Conservation (phyloP, 108 stramenopile genomes). For the Cylindrotheca closterium region DNA sequence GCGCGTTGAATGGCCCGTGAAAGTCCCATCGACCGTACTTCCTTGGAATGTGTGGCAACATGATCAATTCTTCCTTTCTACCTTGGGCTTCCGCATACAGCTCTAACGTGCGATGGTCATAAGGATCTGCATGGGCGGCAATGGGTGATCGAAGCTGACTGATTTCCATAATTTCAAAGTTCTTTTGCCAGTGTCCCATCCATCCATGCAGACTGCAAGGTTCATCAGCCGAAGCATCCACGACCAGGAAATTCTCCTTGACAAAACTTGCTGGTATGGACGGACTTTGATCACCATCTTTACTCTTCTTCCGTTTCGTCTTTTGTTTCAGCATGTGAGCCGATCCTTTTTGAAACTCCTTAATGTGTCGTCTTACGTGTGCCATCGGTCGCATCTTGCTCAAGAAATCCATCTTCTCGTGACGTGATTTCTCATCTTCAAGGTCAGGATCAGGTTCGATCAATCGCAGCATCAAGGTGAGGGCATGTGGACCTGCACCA, state of each 20-base stretch:
- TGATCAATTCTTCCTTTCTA: conserved; percentile 17
- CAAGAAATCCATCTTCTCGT: conserved; percentile 7
- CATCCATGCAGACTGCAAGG: conserved; percentile 4
- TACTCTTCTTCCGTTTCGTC: no score
- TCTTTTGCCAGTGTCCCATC: conserved; percentile 27
- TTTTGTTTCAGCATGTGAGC: no score
- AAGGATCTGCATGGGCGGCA: conserved; percentile 34
- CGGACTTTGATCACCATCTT: no score
- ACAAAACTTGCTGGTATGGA: conserved; percentile 9
- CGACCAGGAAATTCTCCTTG: not conserved
- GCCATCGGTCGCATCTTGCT: conserved; percentile 16
- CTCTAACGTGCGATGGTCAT: conserved; percentile 31
- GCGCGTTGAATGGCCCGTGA: conserved; percentile 30
- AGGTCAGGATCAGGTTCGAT: conserved; percentile 34
- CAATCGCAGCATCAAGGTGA: conserved; percentile 22
- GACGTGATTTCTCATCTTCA: conserved; percentile 23
- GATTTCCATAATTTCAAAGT: conserved; percentile 18
- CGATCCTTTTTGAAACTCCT: conserved; percentile 12
- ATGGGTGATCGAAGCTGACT: conserved; percentile 23
- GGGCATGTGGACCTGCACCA: conserved; percentile 31
- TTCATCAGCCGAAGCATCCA: not conserved
- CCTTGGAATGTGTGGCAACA: conserved; percentile 8
- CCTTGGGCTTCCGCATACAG: conserved; percentile 22
- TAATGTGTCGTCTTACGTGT: conserved; percentile 16
- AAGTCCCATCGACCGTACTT: conserved; percentile 20